These are phyloP conservation scores for Barbatosphaeria neglecta DNA, from an alignment of 495 filamentous ascomycete genomes.

Conservation along the genomic window DNA sequence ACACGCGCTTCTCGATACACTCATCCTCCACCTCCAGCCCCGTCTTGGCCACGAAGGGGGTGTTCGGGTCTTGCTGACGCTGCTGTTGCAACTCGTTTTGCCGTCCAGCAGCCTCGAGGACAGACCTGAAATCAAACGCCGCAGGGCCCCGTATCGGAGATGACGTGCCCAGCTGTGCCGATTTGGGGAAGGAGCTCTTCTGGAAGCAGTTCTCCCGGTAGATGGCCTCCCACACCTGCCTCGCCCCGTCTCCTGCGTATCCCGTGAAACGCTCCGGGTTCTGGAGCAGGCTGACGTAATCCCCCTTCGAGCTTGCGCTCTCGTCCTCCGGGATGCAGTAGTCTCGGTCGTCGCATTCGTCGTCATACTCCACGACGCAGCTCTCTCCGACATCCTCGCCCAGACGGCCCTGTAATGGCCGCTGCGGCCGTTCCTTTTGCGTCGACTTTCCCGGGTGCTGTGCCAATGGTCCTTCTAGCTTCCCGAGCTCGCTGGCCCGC, in stretches of 20 bases:
- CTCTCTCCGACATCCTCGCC: constrained; percentile 85
- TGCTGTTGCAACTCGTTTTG: constrained; percentile 44
- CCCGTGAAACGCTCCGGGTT: constrained; percentile 96
- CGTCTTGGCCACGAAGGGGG: constrained; percentile 35
- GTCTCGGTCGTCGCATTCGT: constrained; percentile 93
- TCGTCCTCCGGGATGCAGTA: constrained; percentile 97
- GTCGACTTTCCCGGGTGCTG: constrained; percentile 68
- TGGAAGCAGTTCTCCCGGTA: constrained; percentile 97
- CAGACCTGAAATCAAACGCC: constrained; percentile 69
- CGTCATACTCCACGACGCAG: constrained; percentile 93
- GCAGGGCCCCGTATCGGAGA: constrained; percentile 46
- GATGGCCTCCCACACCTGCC: constrained; percentile 90
- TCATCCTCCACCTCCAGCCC: constrained; percentile 71
- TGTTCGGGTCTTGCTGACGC: constrained; percentile 37
- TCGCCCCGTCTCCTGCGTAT: constrained; percentile 70
- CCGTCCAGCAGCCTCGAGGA: constrained; percentile 62
- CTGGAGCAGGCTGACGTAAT: constrained; percentile 87
- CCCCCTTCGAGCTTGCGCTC: constrained; percentile 71
- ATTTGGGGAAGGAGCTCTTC: constrained; percentile 46
- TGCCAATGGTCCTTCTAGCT: constrained; percentile 83
- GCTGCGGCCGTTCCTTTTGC: constrained; percentile 54
- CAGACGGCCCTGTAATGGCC: constrained; percentile 69
- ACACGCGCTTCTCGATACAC: constrained; percentile 94
- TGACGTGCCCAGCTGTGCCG: constrained; percentile 29
- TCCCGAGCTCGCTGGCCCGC: constrained; percentile 84